A percentile compares a stretch with the other conserved stretches of the same genome.
These are phyloP conservation scores for Saccharomycopsis selenospora DNA, from an alignment of 805 yeast genomes.

Conservation along the genomic window DNA sequence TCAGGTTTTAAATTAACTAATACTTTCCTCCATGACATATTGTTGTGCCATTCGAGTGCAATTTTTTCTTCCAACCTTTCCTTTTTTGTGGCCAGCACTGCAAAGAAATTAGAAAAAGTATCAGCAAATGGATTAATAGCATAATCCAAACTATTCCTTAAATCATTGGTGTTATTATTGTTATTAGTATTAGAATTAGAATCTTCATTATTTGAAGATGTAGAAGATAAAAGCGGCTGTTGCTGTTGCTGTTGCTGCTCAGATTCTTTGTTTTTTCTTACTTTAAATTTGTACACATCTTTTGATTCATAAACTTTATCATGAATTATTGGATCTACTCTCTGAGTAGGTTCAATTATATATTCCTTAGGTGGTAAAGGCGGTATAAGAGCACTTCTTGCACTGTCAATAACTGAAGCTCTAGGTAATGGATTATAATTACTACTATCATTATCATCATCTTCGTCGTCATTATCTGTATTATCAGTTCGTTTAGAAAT, in stretches of 20 bases:
- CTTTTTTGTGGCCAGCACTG: not conserved
- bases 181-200: not conserved
- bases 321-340: slow-evolving; percentile 57
- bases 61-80: slow-evolving; percentile 55
- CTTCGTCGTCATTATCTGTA: slow-evolving; percentile 20
- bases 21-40: slow-evolving; percentile 65
- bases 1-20: slow-evolving; percentile 61
- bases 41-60: slow-evolving; percentile 63
- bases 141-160: slow-evolving; percentile 1
- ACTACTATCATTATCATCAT: slow-evolving; percentile 17
- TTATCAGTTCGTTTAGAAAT: slow-evolving; percentile 10
- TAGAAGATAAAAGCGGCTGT: not conserved
- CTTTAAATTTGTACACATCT: slow-evolving; percentile 37
- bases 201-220: not conserved
- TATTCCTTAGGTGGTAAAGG: slow-evolving; percentile 59
- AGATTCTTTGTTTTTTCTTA: not conserved
- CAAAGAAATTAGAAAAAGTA: slow-evolving; percentile 27
- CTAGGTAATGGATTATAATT: slow-evolving; percentile 42
- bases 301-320: slow-evolving; percentile 52
- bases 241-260: not conserved
- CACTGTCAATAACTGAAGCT: slow-evolving; percentile 63
- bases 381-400: slow-evolving; percentile 58
- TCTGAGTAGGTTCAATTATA: slow-evolving; percentile 53
- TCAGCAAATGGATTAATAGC: slow-evolving; percentile 16
- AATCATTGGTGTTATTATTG: not conserved